Conservation (phyloP, 2,329 filamentous ascomycete genomes). For the Nannizziopsis arthrosporioides region DNA sequence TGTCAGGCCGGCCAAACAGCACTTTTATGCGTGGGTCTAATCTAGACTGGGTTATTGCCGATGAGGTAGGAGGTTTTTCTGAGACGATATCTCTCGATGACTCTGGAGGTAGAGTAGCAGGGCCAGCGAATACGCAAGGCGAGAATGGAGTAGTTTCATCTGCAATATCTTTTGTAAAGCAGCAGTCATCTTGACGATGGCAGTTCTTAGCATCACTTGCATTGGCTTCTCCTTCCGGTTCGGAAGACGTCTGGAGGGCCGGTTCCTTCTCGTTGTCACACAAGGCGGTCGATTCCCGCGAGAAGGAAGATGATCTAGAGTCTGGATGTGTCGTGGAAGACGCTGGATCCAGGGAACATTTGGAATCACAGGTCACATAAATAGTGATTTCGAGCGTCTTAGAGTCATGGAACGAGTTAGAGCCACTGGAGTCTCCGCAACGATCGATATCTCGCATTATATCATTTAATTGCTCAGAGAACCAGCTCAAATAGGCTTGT, state of each 20-base stretch:
- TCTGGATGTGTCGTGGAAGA: neutral
- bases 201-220: conserved; percentile 17
- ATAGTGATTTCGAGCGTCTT: conserved; percentile 42
- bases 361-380: conserved; percentile 45
- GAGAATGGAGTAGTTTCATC: conserved; percentile 33
- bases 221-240: neutral
- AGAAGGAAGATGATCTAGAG: conserved; percentile 1
- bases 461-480: conserved; percentile 39
- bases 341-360: conserved; percentile 9
- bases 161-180: conserved; percentile 39
- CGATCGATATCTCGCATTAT: conserved; percentile 34
- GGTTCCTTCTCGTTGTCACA: neutral
- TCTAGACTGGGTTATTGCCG: conserved; percentile 15
- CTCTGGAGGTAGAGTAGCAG: conserved; percentile 13
- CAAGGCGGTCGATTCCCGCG: neutral
- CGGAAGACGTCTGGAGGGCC: neutral
- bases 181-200: conserved; percentile 30
- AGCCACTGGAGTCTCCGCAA: conserved; percentile 21
- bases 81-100: neutral
- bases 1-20: conserved; percentile 42
- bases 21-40: conserved; percentile 24
- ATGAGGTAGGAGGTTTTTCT: conserved; percentile 12
- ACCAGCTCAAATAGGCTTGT: conserved; percentile 43
- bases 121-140: conserved; percentile 30
- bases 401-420: conserved; percentile 18